Evolutionary conservation across 495 filamentous ascomycete genomes (phyloP).

Genomic region (Xylaria intraflava): DNA sequence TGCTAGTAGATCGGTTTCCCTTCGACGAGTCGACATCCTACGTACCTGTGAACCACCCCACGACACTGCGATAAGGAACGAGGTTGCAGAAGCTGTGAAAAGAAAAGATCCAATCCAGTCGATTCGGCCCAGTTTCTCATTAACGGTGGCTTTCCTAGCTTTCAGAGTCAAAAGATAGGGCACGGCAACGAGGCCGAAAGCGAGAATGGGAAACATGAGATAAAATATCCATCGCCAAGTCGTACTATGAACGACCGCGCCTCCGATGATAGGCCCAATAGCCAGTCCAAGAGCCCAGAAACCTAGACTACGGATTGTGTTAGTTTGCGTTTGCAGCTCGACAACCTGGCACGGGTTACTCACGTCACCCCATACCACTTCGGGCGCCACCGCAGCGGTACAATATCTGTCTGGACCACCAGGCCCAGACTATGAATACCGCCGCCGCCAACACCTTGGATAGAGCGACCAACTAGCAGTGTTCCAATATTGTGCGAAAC

Average conservation of each 20-base stretch:
- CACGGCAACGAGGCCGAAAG: constrained; percentile 28
- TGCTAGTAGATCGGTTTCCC: not conserved
- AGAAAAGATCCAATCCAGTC: constrained; percentile 38
- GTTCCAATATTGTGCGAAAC: constrained; percentile 41
- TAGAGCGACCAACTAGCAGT: constrained; percentile 66
- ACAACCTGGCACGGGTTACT: constrained; percentile 35
- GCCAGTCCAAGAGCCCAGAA: constrained; percentile 68
- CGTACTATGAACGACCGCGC: constrained; percentile 56
- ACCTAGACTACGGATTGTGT: constrained; percentile 21
- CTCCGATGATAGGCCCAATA: constrained; percentile 69
- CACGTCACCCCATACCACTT: constrained; percentile 35
- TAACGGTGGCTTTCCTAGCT: constrained; percentile 23
- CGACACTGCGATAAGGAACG: constrained; percentile 48
- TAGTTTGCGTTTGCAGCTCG: constrained; percentile 26
- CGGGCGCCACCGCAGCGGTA: constrained; percentile 32
- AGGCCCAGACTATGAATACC: constrained; percentile 77
- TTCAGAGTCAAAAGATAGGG: constrained; percentile 30
- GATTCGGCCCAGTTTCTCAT: constrained; percentile 28
- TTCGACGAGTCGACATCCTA: not conserved
- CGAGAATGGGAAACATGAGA: constrained; percentile 36
- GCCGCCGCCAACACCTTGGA: constrained; percentile 79
- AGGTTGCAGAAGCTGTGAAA: constrained; percentile 42
- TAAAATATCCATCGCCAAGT: constrained; percentile 41
- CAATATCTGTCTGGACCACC: constrained; percentile 57
- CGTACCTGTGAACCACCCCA: constrained; percentile 44